Base-by-base conservation (phyloP, 495 filamentous ascomycete species). In the Podospora comata region DNA sequence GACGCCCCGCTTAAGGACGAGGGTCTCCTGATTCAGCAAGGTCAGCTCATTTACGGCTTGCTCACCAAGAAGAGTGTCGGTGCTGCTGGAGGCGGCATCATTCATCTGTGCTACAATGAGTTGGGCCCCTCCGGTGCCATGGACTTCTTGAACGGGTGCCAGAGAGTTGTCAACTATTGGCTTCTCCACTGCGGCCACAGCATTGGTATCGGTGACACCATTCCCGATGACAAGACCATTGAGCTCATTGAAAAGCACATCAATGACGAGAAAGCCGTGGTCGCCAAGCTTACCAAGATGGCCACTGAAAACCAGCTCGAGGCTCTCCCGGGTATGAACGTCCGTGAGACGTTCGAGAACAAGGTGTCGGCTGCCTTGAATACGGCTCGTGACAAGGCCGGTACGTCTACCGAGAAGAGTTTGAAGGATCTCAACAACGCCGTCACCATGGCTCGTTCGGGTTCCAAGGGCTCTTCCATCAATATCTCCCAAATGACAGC, bases 401-500 rank as follows among this genome's bases (percentile, higher is more conserved):
- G 95, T 85, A 92, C 89, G n/a, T 87, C 87, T 53, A 95, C 95
- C 0, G 90, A 95, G 77, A 88, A 92, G 76, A 92, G 90, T 83
- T 81, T 98, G 74, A 98, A 97, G 82, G 94, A 96, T 81, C 76
- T 89, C 68, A 99, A 99, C 84, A 97, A 97, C 68, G 94, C 93
- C 61, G 91, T 95, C 57, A 91, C 93, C 70, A 99, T 97, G 94
- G 93, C 95, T 68, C 85, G 87, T 30, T 96, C 94, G 68, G 95
- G 95, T 72, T 98, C 96, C 67, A 99, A 99, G 83, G 95, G 95
- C 71, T 97, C 95, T 5, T 92, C 92, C 3, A 98, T 98, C 81
- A 99, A 99, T 77, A 98, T 99, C 71, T 97, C 96, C 19, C 95
- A 99, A 79, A 99, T 99, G 95, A 94, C 93, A 61, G 94, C 96